Evolutionary conservation across 768 basidiomycete genomes (phyloP).

Genomic region (Suillus variegatus): DNA sequence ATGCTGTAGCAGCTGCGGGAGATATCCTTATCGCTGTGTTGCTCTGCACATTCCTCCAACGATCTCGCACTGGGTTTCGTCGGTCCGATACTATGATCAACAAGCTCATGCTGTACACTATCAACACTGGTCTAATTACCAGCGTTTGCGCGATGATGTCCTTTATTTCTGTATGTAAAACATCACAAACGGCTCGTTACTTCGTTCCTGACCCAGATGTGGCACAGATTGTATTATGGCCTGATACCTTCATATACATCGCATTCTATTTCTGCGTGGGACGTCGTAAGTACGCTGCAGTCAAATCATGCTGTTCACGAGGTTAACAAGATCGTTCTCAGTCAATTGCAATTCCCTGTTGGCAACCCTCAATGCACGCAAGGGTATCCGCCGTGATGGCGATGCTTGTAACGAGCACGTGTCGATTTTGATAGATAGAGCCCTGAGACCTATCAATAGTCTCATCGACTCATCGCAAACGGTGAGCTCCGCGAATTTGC

Average conservation of each 20-base stretch:
- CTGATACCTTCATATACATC: conserved; percentile 52
- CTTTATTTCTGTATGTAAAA: conserved; percentile 42
- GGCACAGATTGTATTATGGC: conserved; percentile 44
- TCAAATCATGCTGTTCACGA: neutral
- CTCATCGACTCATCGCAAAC: conserved; percentile 7
- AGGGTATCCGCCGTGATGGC: conserved; percentile 37
- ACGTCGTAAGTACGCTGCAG: conserved; percentile 39
- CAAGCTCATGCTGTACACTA: conserved; percentile 48
- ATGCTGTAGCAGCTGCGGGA: conserved; percentile 46
- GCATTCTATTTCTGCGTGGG: conserved; percentile 58
- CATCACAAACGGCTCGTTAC: neutral
- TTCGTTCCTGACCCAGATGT: neutral
- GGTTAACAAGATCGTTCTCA: conserved; percentile 20
- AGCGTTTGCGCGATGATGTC: conserved; percentile 54
- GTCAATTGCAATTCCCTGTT: conserved; percentile 57
- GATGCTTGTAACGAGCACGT: neutral
- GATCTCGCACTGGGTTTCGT: conserved; percentile 46
- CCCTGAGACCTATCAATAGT: conserved; percentile 6
- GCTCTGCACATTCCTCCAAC: conserved; percentile 43
- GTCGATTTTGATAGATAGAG: conserved; percentile 1
- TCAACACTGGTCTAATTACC: conserved; percentile 30
- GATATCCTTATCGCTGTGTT: conserved; percentile 48
- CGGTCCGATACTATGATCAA: conserved; percentile 52
- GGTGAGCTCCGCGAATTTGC: conserved; percentile 10
- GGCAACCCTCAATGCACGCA: conserved; percentile 52